Conservation (phyloP, 768 basidiomycete species). For the Pleurotus sapidus region DNA sequence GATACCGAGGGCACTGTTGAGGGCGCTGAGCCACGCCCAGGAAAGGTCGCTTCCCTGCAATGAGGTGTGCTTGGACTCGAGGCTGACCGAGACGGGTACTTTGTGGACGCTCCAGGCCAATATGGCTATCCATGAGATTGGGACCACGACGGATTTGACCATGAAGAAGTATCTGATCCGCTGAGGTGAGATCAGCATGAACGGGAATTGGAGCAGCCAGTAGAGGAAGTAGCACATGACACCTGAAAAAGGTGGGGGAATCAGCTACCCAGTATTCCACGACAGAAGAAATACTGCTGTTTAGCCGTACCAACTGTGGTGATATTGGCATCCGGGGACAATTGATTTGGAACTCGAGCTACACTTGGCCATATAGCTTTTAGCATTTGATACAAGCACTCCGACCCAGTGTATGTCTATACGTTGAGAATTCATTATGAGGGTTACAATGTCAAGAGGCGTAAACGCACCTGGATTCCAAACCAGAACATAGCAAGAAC, state of each 20-base stretch:
- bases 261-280: background rate
- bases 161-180: slow-evolving; percentile 76
- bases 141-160: slow-evolving; percentile 63
- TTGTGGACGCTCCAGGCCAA: slow-evolving; percentile 78
- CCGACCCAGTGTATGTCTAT: slow-evolving; percentile 60
- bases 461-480: slow-evolving; percentile 53
- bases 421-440: background rate
- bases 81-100: slow-evolving; percentile 58
- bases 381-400: slow-evolving; percentile 78
- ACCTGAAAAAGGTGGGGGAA: slow-evolving; percentile 31
- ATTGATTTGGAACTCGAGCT: slow-evolving; percentile 59
- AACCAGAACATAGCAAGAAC: slow-evolving; percentile 84
- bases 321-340: slow-evolving; percentile 55
- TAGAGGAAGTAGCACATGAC: slow-evolving; percentile 75
- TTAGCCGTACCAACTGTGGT: slow-evolving; percentile 51
- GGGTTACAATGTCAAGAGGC: background rate
- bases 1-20: slow-evolving; percentile 76
- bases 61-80: slow-evolving; percentile 49
- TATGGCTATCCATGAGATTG: slow-evolving; percentile 65
- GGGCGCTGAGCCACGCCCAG: slow-evolving; percentile 78
- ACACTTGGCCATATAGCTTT: slow-evolving; percentile 83
- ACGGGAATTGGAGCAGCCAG: slow-evolving; percentile 75
- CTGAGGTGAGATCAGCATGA: slow-evolving; percentile 76
- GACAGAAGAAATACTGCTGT: background rate
- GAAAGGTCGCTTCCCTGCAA: slow-evolving; percentile 52